Percentiles rank a stretch among this genome's conserved stretches.
Evolutionary conservation across 805 yeast species (phyloP).

Genomic region (Starmerella scarabaei): DNA sequence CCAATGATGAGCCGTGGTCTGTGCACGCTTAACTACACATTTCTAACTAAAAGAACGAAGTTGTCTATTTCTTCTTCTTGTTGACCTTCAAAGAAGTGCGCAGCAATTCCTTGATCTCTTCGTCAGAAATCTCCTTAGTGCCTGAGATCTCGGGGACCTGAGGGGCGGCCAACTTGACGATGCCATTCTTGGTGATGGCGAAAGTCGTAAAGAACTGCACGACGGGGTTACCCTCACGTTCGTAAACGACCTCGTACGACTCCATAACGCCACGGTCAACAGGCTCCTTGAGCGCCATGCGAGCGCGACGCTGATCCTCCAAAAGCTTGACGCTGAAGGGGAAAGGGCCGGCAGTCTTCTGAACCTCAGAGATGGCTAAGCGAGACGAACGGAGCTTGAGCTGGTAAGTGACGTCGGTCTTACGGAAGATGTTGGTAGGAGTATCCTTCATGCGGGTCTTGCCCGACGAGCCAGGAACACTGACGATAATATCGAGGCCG

Average conservation of each 20-base stretch:
- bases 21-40: too few species aligned
- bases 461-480: slow-evolving; percentile 40
- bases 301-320: slow-evolving; percentile 55
- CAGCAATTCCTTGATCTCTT: slow-evolving; percentile 35
- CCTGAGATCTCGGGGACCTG: slow-evolving; percentile 37
- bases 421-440: slow-evolving; percentile 58
- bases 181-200: slow-evolving; percentile 61
- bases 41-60: too few species aligned
- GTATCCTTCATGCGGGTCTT: slow-evolving; percentile 47
- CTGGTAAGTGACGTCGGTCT: slow-evolving; percentile 51
- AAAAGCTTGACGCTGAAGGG: slow-evolving; percentile 57
- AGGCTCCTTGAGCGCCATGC: slow-evolving; percentile 65
- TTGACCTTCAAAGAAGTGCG: slow-evolving; percentile 38
- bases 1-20: too few species aligned
- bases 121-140: slow-evolving; percentile 40
- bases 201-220: slow-evolving; percentile 67
- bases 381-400: slow-evolving; percentile 63
- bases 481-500: slow-evolving; percentile 58
- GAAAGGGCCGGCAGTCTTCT: slow-evolving; percentile 51
- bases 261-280: slow-evolving; percentile 50
- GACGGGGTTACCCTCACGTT: slow-evolving; percentile 50
- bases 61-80: slow-evolving; percentile 32
- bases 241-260: slow-evolving; percentile 56
- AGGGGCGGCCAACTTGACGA: slow-evolving; percentile 49
- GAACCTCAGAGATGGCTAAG: slow-evolving; percentile 50